A percentile compares a stretch with the other conserved stretches of the same genome.
phyloP scores from a whole-genome alignment of 2,329 filamentous ascomycete species.

The Fusarium sp. region DNA sequence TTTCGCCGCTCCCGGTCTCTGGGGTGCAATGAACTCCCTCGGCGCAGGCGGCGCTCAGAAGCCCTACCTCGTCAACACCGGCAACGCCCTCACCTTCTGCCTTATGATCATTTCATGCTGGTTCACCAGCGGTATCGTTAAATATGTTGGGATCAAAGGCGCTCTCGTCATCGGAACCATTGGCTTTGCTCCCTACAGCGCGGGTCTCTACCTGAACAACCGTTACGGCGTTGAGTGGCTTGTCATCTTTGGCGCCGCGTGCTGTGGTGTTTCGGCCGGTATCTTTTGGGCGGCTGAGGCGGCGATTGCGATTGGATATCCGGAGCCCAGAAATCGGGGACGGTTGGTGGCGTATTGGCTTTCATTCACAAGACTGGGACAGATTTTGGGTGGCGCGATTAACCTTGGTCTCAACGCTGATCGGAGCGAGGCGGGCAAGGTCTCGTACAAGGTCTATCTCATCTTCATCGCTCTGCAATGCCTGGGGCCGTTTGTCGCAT shows the following conservation, averaged over 20 bases:
- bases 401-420: constrained; percentile 70
- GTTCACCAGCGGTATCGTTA: constrained; percentile 50
- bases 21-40: constrained; percentile 43
- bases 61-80: constrained; percentile 71
- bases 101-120: constrained; percentile 60
- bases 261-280: constrained; percentile 52
- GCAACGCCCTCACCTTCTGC: constrained; percentile 60
- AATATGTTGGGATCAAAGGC: constrained; percentile 44
- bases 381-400: constrained; percentile 68
- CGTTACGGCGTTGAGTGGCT: constrained; percentile 55
- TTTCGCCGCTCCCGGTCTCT: constrained; percentile 42
- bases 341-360: constrained; percentile 72
- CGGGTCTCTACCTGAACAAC: constrained; percentile 55
- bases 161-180: constrained; percentile 54
- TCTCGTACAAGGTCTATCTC: constrained; percentile 72
- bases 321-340: constrained; percentile 70
- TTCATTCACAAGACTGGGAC: constrained; percentile 62
- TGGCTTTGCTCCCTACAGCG: constrained; percentile 55
- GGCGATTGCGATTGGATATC: constrained; percentile 64
- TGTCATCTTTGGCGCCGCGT: constrained; percentile 53
- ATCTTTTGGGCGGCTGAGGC: constrained; percentile 50
- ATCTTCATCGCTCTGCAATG: constrained; percentile 74
- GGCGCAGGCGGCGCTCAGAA: constrained; percentile 60
- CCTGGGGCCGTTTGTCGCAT: constrained; percentile 65
- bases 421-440: constrained; percentile 63